A percentile compares a stretch with the other conserved stretches of the same genome.
Conservation (phyloP, 148 eudicot genomes). For the Fagopyrum esculentum region DNA sequence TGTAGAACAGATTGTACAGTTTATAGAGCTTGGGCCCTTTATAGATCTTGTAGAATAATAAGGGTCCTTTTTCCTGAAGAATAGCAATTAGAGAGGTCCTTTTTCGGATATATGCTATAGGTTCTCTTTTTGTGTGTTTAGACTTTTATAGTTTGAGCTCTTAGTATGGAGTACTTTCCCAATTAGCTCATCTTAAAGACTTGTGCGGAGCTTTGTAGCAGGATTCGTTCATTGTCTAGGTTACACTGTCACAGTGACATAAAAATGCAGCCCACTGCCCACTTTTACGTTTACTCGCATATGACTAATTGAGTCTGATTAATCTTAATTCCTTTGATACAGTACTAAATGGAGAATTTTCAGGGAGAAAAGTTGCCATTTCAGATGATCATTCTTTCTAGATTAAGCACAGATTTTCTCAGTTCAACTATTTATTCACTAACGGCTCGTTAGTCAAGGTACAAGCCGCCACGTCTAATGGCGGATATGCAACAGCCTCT, state of each 20-base stretch:
- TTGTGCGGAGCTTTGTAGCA: too few relatives aligned
- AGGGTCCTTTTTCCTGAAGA: not conserved
- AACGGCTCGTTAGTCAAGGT: not conserved
- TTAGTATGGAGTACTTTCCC: not conserved
- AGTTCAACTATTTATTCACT: not conserved
- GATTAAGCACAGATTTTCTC: slow-evolving; percentile 3
- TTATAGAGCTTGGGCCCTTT: not conserved
- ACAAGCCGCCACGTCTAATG: not conserved
- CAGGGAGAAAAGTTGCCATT: not conserved
- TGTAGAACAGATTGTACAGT: slow-evolving; percentile 7
- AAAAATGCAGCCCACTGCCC: too few relatives aligned
- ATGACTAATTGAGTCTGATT: not conserved
- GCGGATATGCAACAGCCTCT: slow-evolving; percentile 29
- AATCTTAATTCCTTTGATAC: not conserved
- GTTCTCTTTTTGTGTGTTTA: not conserved
- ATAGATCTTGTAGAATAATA: not conserved
- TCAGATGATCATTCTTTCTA: not conserved
- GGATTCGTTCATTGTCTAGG: too few relatives aligned
- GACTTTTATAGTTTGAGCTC: not conserved
- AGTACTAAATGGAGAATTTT: not conserved
- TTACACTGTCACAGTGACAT: too few relatives aligned
- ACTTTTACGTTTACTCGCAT: not conserved
- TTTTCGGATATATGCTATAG: not conserved
- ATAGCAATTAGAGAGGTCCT: not conserved
- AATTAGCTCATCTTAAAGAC: too few relatives aligned